Evolutionary conservation across 2,329 filamentous ascomycete genomes (phyloP).

Genomic region (Cryphonectria carpinicola): DNA sequence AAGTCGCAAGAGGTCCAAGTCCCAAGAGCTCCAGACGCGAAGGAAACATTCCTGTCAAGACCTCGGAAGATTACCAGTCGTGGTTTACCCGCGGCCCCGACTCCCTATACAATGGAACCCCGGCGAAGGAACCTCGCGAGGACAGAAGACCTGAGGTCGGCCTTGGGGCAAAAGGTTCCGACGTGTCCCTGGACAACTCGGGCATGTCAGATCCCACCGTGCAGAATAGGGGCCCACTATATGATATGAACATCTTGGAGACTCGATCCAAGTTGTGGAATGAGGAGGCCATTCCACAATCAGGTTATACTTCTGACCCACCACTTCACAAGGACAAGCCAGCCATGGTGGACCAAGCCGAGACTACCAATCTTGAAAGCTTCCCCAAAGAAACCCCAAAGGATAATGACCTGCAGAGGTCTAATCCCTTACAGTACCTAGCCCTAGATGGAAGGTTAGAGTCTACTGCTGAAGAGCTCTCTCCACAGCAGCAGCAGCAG

Average conservation of each 20-base stretch:
- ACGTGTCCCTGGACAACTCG: neutral
- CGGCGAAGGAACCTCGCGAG: constrained; percentile 41
- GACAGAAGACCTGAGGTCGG: constrained; percentile 41
- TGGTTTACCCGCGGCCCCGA: constrained; percentile 38
- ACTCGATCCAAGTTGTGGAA: neutral
- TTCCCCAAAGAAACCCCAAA: constrained; percentile 1
- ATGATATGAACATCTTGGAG: neutral
- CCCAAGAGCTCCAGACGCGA: constrained; percentile 30
- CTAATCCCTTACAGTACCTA: constrained; percentile 28
- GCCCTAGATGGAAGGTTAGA: constrained; percentile 29
- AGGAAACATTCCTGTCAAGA: constrained; percentile 35
- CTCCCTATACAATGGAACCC: constrained; percentile 31
- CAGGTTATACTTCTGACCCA: neutral
- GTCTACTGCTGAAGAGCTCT: constrained; percentile 30
- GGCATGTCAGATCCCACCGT: constrained; percentile 14
- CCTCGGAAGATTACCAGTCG: constrained; percentile 41
- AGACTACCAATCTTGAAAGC: neutral
- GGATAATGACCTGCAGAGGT: constrained; percentile 38
- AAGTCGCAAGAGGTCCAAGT: constrained; percentile 40
- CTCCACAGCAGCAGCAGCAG: constrained; percentile 34
- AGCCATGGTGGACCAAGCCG: neutral
- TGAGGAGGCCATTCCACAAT: neutral
- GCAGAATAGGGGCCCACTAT: constrained; percentile 29
- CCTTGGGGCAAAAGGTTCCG: constrained; percentile 31
- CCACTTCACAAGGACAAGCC: constrained; percentile 23